Evolutionary conservation across 140 eudicot genomes (phyloP).

Genomic region (Erigeron philadelphicus): DNA sequence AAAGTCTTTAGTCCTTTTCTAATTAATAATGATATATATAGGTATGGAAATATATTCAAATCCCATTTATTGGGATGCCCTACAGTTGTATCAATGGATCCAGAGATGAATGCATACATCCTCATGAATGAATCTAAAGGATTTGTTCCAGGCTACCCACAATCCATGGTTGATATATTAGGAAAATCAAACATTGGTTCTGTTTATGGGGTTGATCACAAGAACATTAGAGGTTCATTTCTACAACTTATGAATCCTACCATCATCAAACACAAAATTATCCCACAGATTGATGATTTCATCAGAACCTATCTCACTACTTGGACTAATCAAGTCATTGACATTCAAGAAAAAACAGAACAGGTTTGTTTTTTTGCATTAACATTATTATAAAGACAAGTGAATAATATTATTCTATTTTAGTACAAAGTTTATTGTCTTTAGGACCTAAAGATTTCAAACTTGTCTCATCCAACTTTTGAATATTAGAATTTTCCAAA

Average conservation of each 20-base stretch:
- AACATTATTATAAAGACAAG: not conserved
- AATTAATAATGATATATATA: slow-evolving; percentile 45
- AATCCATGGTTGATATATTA: slow-evolving; percentile 84
- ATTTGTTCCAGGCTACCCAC: slow-evolving; percentile 86
- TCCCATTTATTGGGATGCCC: slow-evolving; percentile 92
- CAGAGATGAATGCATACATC: slow-evolving; percentile 69
- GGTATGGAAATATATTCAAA: slow-evolving; percentile 76
- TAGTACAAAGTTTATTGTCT: too few relatives aligned
- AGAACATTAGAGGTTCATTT: slow-evolving; percentile 91
- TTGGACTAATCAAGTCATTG: slow-evolving; percentile 66
- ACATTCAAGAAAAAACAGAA: slow-evolving; percentile 88
- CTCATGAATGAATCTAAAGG: slow-evolving; percentile 86
- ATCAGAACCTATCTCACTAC: slow-evolving; percentile 74
- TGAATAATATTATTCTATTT: not conserved
- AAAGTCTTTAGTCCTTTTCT: too few relatives aligned
- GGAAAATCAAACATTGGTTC: slow-evolving; percentile 96
- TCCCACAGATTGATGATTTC: slow-evolving; percentile 76
- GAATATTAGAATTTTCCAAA: too few relatives aligned
- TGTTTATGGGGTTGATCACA: slow-evolving; percentile 88
- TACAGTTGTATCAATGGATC: slow-evolving; percentile 89
- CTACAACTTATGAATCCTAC: slow-evolving; percentile 70
- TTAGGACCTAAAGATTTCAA: too few relatives aligned
- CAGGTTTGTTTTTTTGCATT: slow-evolving; percentile 44
- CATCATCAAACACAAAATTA: slow-evolving; percentile 61
- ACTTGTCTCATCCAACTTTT: too few relatives aligned